Conservation (phyloP, 192 early-diverging fungal species). For the Chytriomyces sp. region DNA sequence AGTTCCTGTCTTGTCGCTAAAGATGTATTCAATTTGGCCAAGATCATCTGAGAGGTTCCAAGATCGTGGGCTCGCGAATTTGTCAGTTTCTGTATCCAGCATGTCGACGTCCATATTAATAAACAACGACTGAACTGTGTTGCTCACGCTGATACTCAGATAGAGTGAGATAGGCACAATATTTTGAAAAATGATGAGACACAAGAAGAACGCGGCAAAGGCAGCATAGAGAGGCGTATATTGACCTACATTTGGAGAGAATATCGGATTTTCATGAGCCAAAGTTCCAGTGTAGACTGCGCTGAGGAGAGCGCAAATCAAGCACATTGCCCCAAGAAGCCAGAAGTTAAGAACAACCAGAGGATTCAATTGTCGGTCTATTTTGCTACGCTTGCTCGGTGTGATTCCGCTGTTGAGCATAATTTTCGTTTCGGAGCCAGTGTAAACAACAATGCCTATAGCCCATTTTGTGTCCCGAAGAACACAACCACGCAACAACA, state of each 20-base stretch:
- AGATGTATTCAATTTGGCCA: constrained; percentile 95
- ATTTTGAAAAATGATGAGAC: constrained; percentile 93
- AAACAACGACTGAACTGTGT: constrained; percentile 85
- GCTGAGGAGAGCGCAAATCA: constrained; percentile 46
- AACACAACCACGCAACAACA: constrained; percentile 89
- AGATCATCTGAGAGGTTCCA: constrained; percentile 98
- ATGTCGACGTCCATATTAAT: constrained; percentile 91
- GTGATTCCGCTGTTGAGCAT: constrained; percentile 93
- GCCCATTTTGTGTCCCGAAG: constrained; percentile 90
- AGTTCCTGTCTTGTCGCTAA: constrained; percentile 96
- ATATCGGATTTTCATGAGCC: constrained; percentile 47
- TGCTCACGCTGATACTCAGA: constrained; percentile 91
- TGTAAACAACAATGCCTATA: constrained; percentile 85
- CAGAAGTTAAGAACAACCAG: constrained; percentile 68
- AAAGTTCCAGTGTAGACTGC: constrained; percentile 52
- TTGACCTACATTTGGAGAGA: constrained; percentile 21
- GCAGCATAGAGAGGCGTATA: constrained; percentile 39
- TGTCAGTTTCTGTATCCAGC: constrained; percentile 68
- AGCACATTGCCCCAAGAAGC: constrained; percentile 54
- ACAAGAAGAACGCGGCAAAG: constrained; percentile 56
- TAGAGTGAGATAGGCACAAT: constrained; percentile 96
- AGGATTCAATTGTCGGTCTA: constrained; percentile 91
- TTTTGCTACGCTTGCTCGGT: constrained; percentile 87
- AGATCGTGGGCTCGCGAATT: constrained; percentile 66
- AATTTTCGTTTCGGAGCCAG: constrained; percentile 94